A percentile compares a stretch with the other conserved stretches of the same genome.
Evolutionary conservation across 1,284 basidiomycete genomes (phyloP).

Genomic region (Ceratobasidium sp.): DNA sequence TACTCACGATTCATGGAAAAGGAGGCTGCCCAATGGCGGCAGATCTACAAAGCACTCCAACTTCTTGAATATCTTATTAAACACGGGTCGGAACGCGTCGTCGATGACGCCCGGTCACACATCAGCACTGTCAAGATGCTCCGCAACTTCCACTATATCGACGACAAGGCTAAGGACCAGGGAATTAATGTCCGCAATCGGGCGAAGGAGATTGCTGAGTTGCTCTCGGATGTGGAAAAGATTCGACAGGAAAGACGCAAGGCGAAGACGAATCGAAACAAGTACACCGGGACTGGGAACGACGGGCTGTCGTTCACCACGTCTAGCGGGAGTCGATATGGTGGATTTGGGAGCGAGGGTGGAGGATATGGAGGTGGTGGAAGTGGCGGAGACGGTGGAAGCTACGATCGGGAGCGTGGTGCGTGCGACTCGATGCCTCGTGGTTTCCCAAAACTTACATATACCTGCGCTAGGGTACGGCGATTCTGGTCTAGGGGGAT

Average conservation of each 20-base stretch:
- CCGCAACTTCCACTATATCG: slow-evolving; percentile 97
- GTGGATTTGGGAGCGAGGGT: slow-evolving; percentile 85
- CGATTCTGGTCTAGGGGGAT: slow-evolving; percentile 46
- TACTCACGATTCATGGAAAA: slow-evolving; percentile 97
- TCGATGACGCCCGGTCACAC: slow-evolving; percentile 96
- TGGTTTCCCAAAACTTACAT: background rate
- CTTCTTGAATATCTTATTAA: slow-evolving; percentile 96
- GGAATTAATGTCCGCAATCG: slow-evolving; percentile 99
- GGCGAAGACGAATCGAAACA: slow-evolving; percentile 92
- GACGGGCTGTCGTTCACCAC: slow-evolving; percentile 72
- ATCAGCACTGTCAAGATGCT: slow-evolving; percentile 98
- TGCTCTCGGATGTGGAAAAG: slow-evolving; percentile 91
- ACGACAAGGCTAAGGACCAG: slow-evolving; percentile 99
- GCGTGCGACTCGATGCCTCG: background rate
- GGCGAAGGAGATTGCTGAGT: slow-evolving; percentile 89
- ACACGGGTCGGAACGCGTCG: slow-evolving; percentile 98
- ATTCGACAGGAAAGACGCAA: slow-evolving; percentile 92
- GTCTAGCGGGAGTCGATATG: slow-evolving; percentile 72
- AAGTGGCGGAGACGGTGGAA: slow-evolving; percentile 58
- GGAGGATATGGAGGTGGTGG: slow-evolving; percentile 65
- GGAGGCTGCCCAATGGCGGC: slow-evolving; percentile 97
- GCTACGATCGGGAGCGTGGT: slow-evolving; percentile 50
- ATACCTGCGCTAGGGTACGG: slow-evolving; percentile 40
- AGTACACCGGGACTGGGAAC: slow-evolving; percentile 90
- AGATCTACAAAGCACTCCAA: slow-evolving; percentile 99